These are phyloP conservation scores for Geoglossum cookeanum DNA, from an alignment of 2,329 filamentous ascomycete species.

Conservation along the genomic window DNA sequence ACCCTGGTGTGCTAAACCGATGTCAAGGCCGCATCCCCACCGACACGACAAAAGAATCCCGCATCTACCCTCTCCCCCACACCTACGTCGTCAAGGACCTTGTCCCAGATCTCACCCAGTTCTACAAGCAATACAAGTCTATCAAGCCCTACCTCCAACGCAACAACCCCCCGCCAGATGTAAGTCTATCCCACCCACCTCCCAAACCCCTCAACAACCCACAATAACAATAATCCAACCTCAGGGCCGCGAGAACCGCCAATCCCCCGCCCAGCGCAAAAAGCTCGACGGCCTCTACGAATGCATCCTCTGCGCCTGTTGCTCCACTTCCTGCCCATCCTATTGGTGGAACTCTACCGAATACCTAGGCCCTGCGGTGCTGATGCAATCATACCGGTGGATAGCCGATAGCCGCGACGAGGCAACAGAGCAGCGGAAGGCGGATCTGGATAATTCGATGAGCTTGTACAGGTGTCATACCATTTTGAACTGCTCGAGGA, in stretches of 20 bases:
- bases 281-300: slow-evolving; percentile 98
- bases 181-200: slow-evolving; percentile 28
- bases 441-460: slow-evolving; percentile 94
- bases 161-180: slow-evolving; percentile 64
- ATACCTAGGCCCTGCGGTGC: slow-evolving; percentile 90
- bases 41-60: slow-evolving; percentile 60
- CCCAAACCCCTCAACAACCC: slow-evolving; percentile 2
- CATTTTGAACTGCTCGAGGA: slow-evolving; percentile 95
- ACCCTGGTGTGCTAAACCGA: background rate
- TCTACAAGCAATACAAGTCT: slow-evolving; percentile 99
- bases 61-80: slow-evolving; percentile 95
- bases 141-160: slow-evolving; percentile 98
- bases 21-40: slow-evolving; percentile 71
- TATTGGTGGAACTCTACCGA: slow-evolving; percentile 99
- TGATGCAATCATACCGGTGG: slow-evolving; percentile 97
- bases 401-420: slow-evolving; percentile 88
- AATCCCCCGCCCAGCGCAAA: slow-evolving; percentile 77
- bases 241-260: slow-evolving; percentile 79
- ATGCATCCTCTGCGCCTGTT: slow-evolving; percentile 98
- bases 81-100: slow-evolving; percentile 99
- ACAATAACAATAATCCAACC: slow-evolving; percentile 9
- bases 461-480: slow-evolving; percentile 97
- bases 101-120: slow-evolving; percentile 90
- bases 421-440: slow-evolving; percentile 70
- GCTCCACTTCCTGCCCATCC: slow-evolving; percentile 95